Conservation (phyloP, 1,284 basidiomycete species). For the Ustilago curta region DNA sequence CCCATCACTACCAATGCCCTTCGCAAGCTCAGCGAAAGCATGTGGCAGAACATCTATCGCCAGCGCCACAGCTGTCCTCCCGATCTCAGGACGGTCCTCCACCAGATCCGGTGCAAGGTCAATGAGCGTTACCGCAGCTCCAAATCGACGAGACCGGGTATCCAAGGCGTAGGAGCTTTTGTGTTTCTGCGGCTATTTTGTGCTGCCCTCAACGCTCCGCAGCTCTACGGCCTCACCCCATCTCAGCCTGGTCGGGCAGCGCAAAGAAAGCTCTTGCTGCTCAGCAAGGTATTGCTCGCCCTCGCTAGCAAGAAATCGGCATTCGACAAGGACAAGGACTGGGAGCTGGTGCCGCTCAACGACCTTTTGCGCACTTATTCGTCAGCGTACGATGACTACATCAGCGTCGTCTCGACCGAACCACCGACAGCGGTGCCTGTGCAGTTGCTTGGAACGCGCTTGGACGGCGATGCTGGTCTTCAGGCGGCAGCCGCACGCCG, state of each 20-base stretch:
- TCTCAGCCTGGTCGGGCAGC: slow-evolving; percentile 34
- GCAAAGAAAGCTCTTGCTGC: slow-evolving; percentile 44
- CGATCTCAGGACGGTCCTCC: slow-evolving; percentile 54
- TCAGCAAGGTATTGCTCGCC: slow-evolving; percentile 59
- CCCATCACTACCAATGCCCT: slow-evolving; percentile 38
- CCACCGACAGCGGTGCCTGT: slow-evolving; percentile 32
- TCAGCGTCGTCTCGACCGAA: slow-evolving; percentile 58
- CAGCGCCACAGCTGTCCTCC: slow-evolving; percentile 58
- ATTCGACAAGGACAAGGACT: slow-evolving; percentile 61
- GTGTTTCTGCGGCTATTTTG: slow-evolving; percentile 63
- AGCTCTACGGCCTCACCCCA: slow-evolving; percentile 58
- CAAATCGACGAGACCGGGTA: slow-evolving; percentile 52
- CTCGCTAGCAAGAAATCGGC: slow-evolving; percentile 55
- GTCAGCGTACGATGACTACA: slow-evolving; percentile 61
- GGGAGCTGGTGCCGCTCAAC: slow-evolving; percentile 50
- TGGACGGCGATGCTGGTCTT: slow-evolving; percentile 51
- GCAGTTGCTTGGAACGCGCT: slow-evolving; percentile 28
- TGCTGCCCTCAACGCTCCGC: slow-evolving; percentile 60
- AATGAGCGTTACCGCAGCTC: slow-evolving; percentile 44
- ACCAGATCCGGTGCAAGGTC: slow-evolving; percentile 55
- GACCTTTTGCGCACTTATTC: slow-evolving; percentile 53
- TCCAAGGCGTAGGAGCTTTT: slow-evolving; percentile 62
- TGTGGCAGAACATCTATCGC: slow-evolving; percentile 62
- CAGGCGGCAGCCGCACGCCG: slow-evolving; percentile 35
- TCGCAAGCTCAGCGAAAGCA: slow-evolving; percentile 41